These are phyloP conservation scores for Ceratocystis cacaofunesta DNA, from an alignment of 2,329 filamentous ascomycete species.

Conservation along the genomic window DNA sequence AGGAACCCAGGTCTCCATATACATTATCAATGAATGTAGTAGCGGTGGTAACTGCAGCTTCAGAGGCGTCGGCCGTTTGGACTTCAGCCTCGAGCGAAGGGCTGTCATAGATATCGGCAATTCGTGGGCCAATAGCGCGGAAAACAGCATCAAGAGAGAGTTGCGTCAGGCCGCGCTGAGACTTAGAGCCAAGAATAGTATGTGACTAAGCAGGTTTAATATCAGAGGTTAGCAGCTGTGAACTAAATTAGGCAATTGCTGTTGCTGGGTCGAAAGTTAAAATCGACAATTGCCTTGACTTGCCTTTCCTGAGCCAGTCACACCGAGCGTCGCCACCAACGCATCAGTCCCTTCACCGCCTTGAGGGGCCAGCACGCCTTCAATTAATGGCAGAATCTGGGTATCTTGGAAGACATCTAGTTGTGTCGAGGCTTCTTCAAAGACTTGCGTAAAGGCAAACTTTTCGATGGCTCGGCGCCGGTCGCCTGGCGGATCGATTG, in stretches of 20 bases:
- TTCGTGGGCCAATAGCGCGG: slow-evolving; percentile 57
- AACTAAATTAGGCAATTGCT: not conserved
- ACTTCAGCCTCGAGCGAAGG: slow-evolving; percentile 57
- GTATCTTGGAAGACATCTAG: slow-evolving; percentile 75
- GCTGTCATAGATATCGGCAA: slow-evolving; percentile 46
- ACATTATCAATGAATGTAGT: slow-evolving; percentile 63
- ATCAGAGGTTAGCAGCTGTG: not conserved
- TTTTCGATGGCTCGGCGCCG: slow-evolving; percentile 79
- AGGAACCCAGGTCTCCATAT: slow-evolving; percentile 41
- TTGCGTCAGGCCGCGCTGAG: slow-evolving; percentile 79
- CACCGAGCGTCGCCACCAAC: slow-evolving; percentile 76
- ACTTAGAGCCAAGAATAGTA: slow-evolving; percentile 79
- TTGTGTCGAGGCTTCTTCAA: slow-evolving; percentile 73
- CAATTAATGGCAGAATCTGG: slow-evolving; percentile 57
- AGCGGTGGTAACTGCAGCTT: slow-evolving; percentile 62
- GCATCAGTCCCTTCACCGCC: slow-evolving; percentile 75
- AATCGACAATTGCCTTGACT: slow-evolving; percentile 6
- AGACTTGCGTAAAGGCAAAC: slow-evolving; percentile 88
- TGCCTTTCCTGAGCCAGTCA: slow-evolving; percentile 94
- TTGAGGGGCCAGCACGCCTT: slow-evolving; percentile 54
- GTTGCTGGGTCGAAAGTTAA: too few species aligned
- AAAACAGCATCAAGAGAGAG: slow-evolving; percentile 83
- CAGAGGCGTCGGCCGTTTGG: slow-evolving; percentile 61
- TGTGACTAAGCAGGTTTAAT: slow-evolving; percentile 51
- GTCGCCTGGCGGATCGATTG: slow-evolving; percentile 67